Base-by-base conservation (phyloP, 208 protist species). In the Trypanosoma cruzi region DNA sequence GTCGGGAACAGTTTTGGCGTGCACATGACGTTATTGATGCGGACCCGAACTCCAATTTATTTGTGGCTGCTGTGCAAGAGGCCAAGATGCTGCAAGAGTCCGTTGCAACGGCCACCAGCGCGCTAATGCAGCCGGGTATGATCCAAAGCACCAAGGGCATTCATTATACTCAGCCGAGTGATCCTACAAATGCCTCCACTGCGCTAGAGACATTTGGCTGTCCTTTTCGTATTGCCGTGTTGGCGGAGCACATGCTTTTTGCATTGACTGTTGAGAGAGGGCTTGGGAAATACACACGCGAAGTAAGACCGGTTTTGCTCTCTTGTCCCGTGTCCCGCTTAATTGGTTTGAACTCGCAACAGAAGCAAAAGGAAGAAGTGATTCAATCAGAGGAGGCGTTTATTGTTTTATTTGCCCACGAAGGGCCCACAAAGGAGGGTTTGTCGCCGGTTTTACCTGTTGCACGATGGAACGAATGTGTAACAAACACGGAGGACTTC, bases 111-210 rank as follows among this genome's bases (percentile, higher is more conserved):
- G 88, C 88, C 20, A 91, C 91, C 0, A 81, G 79, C 52, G 84
- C 88, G 11, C 56, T 96, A 14, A 90, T 96, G 86, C 91, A 94
- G 71, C 88, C 87, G 1, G 88, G 91, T 31, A 82, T 90, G 58
- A 71, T 96, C 53, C 87, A 92, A 69, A 91, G 85, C 80, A 96
- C 85, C 26, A 78, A 75, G 18, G 85, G 82, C 0, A 66, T 96
- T 50, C 91, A 96, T 71, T 96, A 93, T 71, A 68, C 80, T 2
- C 73, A 88, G 16, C 91, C 85, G 0, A 80, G 62, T 32, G 91
- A 94, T 71, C 73, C 89, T 8, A 75, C 72, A 48, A 86, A 85
- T 60, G 88, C 79, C 2, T 84, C 83, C 0, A 77, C 83, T 4
- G 80, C 91, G 28, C 61, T 94, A 26, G 88, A 96, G 58, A 86